Percentiles rank a stretch among this genome's conserved stretches.
These are phyloP conservation scores for Fusarium drepaniforme DNA, from an alignment of 2,329 filamentous ascomycete genomes.

Conservation along the genomic window DNA sequence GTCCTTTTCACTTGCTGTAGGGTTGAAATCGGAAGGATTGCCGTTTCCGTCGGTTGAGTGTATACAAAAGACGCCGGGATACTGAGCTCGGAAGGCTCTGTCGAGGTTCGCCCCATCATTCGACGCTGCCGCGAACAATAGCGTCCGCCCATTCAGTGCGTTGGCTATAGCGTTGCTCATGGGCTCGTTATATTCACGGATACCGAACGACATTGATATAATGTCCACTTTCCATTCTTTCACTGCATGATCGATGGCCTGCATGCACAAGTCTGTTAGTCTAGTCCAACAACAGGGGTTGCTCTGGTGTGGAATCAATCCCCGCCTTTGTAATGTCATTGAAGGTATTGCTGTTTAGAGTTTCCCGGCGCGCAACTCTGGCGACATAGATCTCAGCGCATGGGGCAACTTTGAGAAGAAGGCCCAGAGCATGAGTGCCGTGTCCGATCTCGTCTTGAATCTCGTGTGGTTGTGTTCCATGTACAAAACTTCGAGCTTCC, in stretches of 20 bases:
- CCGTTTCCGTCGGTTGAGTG: background rate
- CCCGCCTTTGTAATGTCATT: background rate
- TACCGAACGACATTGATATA: background rate
- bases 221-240: background rate
- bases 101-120: background rate
- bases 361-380: background rate
- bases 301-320: background rate
- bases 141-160: background rate
- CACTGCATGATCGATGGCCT: background rate
- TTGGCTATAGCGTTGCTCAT: background rate
- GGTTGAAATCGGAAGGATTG: background rate
- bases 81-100: background rate
- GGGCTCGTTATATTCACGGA: background rate
- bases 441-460: background rate
- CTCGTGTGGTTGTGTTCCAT: background rate
- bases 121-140: background rate
- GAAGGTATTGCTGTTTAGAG: background rate
- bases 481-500: background rate
- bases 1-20: background rate
- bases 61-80: background rate
- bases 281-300: background rate
- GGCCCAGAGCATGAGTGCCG: background rate
- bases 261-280: background rate
- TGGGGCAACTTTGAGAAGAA: background rate
- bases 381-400: background rate